These are phyloP conservation scores for Fusarium annulatum DNA, from an alignment of 2,329 filamentous ascomycete genomes.

Conservation along the genomic window DNA sequence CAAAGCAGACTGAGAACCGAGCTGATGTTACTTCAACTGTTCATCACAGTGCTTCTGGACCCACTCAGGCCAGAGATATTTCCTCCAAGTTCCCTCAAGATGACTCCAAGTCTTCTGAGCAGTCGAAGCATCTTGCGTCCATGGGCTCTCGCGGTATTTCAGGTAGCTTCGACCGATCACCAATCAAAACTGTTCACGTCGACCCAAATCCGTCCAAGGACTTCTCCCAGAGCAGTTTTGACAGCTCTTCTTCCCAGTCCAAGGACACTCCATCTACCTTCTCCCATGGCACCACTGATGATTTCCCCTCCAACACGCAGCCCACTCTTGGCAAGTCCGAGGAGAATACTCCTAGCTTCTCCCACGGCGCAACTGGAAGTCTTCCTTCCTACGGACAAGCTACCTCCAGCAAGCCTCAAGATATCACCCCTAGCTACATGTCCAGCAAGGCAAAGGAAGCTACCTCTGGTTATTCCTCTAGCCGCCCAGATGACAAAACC, in stretches of 20 bases:
- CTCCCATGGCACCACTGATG: neutral
- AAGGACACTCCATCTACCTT: neutral
- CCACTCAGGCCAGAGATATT: conserved; percentile 15
- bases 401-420: neutral
- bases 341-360: neutral
- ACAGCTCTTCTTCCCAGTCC: neutral
- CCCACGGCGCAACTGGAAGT: neutral
- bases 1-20: neutral
- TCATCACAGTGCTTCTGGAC: neutral
- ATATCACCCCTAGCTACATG: neutral
- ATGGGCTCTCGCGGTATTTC: neutral
- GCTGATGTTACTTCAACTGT: conserved; percentile 8
- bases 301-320: neutral
- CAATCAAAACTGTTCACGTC: neutral
- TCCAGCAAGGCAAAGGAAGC: neutral
- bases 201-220: neutral
- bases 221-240: neutral
- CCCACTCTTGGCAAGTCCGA: neutral
- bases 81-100: conserved; percentile 2
- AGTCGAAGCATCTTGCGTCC: neutral
- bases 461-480: neutral
- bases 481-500: neutral
- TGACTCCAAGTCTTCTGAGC: neutral
- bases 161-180: neutral
- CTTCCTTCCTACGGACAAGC: neutral